Evolutionary conservation across 2,329 filamentous ascomycete genomes (phyloP).

Genomic region (Myriosclerotinia curreyana): DNA sequence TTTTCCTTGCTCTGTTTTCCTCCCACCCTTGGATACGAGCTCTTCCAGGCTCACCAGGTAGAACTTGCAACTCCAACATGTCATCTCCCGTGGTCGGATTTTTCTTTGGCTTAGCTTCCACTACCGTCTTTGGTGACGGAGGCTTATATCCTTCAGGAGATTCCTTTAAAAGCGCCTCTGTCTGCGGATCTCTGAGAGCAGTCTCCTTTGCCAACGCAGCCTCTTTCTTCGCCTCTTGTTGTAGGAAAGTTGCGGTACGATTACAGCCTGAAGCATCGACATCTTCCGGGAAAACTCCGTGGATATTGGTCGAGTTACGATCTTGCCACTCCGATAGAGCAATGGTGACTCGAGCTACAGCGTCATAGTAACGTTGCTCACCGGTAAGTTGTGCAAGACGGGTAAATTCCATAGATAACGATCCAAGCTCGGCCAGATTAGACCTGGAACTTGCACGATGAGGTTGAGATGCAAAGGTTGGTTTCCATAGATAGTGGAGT

Average conservation of each 20-base stretch:
- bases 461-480: conserved; percentile 58
- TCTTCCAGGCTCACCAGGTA: conserved; percentile 33
- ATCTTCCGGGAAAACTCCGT: conserved; percentile 75
- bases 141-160: conserved; percentile 38
- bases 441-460: conserved; percentile 57
- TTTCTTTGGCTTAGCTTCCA: conserved; percentile 31
- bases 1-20: conserved; percentile 29
- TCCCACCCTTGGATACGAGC: conserved; percentile 33
- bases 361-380: conserved; percentile 83
- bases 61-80: conserved; percentile 35
- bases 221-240: not conserved
- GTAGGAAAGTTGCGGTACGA: conserved; percentile 26
- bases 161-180: conserved; percentile 22
- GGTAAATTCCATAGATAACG: conserved; percentile 84
- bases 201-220: conserved; percentile 20
- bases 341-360: conserved; percentile 79
- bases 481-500: conserved; percentile 75
- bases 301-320: conserved; percentile 57
- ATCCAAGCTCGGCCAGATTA: conserved; percentile 58
- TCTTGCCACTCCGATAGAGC: conserved; percentile 74
- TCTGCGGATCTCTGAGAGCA: conserved; percentile 20
- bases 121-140: conserved; percentile 23
- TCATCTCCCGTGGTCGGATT: conserved; percentile 20
- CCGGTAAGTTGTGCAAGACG: conserved; percentile 81
- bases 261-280: conserved; percentile 81